Evolutionary conservation across 2,329 filamentous ascomycete genomes (phyloP).

Genomic region (Drechslerella stenobrocha): DNA sequence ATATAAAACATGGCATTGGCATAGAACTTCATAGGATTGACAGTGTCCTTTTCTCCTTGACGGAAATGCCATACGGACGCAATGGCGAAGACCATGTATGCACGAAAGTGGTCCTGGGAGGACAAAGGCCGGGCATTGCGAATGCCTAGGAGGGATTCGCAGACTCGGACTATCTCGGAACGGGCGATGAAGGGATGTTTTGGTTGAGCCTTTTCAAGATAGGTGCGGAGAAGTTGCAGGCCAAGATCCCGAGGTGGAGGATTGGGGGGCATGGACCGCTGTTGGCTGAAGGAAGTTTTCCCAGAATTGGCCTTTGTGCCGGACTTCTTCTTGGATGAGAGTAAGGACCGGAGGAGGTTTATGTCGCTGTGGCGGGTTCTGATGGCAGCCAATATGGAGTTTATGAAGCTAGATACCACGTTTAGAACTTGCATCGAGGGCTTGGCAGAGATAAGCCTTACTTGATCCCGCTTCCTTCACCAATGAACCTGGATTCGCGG

Average conservation of each 20-base stretch:
- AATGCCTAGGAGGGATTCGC: constrained; percentile 39
- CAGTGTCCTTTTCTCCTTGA: constrained; percentile 46
- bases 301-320: constrained; percentile 21
- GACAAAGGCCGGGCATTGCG: constrained; percentile 42
- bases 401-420: constrained; percentile 36
- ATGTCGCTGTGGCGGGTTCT: constrained; percentile 45
- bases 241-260: constrained; percentile 39
- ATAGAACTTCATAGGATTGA: constrained; percentile 48
- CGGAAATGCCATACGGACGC: constrained; percentile 45
- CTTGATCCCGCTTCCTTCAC: constrained; percentile 46
- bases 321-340: constrained; percentile 44
- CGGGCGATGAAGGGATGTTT: constrained; percentile 47
- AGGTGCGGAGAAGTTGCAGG: constrained; percentile 45
- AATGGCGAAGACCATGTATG: constrained; percentile 46
- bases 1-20: constrained; percentile 49
- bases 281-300: constrained; percentile 42
- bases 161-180: constrained; percentile 44
- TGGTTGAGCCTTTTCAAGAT: constrained; percentile 43
- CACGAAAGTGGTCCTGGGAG: constrained; percentile 44
- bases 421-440: constrained; percentile 1
- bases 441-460: constrained; percentile 4
- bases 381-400: constrained; percentile 42
- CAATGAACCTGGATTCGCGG: constrained; percentile 43
- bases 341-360: constrained; percentile 40
- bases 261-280: constrained; percentile 37